A percentile compares a stretch with the other conserved stretches of the same genome.
Evolutionary conservation across 2,329 filamentous ascomycete genomes (phyloP).

Genomic region (Zymoseptoria brevis): DNA sequence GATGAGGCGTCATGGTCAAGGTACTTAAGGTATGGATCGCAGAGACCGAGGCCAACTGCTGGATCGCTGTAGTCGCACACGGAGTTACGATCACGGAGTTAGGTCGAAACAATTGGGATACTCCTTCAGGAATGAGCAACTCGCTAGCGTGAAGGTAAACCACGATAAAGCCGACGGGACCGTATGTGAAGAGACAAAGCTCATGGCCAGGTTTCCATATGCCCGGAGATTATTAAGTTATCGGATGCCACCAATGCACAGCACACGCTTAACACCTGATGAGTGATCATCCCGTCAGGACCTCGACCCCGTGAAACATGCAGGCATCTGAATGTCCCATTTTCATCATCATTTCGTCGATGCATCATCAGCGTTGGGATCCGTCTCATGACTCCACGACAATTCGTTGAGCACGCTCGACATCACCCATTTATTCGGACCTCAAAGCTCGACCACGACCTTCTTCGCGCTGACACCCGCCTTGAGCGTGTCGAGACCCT

Average conservation of each 20-base stretch:
- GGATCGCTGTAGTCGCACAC: background rate
- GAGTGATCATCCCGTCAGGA: background rate
- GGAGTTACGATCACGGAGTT: background rate
- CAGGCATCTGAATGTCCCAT: background rate
- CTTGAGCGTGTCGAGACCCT: constrained; percentile 25
- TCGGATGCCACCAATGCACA: background rate
- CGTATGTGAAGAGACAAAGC: background rate
- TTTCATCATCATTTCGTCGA: background rate
- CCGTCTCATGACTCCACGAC: background rate
- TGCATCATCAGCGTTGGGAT: background rate
- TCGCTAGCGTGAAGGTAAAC: background rate
- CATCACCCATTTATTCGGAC: background rate
- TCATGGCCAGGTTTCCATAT: background rate
- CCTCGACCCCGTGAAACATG: background rate
- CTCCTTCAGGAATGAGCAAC: background rate
- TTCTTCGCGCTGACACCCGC: constrained; percentile 29
- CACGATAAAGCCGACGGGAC: background rate
- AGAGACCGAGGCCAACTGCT: background rate
- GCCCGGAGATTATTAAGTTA: background rate
- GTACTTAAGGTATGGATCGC: background rate
- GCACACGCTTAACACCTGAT: background rate
- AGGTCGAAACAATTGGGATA: background rate
- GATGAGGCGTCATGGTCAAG: background rate
- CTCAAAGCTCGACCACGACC: constrained; percentile 26
- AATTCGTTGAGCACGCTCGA: background rate